A percentile compares a stretch with the other conserved stretches of the same genome.
These are phyloP conservation scores for Atkinsonella texensis DNA, from an alignment of 2,329 filamentous ascomycete genomes.

Conservation along the genomic window DNA sequence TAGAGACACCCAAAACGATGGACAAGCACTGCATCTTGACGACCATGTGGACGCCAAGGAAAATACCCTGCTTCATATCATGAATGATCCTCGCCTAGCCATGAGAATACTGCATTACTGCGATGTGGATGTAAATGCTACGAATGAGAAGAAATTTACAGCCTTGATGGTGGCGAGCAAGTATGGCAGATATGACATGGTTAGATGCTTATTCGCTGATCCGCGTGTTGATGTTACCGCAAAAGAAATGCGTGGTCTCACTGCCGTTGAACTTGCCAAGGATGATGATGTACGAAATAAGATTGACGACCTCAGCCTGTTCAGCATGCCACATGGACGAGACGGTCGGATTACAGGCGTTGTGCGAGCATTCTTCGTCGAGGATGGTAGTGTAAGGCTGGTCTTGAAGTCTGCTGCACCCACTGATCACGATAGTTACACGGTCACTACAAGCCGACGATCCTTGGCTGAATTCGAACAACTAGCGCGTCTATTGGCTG, in stretches of 20 bases:
- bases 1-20: conserved; percentile 62
- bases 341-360: conserved; percentile 84
- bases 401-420: conserved; percentile 90
- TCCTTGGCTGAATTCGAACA: conserved; percentile 87
- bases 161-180: conserved; percentile 97
- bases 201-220: conserved; percentile 77
- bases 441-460: conserved; percentile 85
- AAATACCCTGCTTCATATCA: conserved; percentile 91
- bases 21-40: conserved; percentile 72
- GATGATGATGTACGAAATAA: conserved; percentile 95
- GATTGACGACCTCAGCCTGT: conserved; percentile 84
- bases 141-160: conserved; percentile 90
- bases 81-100: conserved; percentile 73
- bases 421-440: conserved; percentile 70
- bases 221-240: conserved; percentile 74
- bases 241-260: conserved; percentile 76
- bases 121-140: conserved; percentile 92
- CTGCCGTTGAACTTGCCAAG: conserved; percentile 91
- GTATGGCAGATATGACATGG: conserved; percentile 89
- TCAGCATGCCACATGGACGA: conserved; percentile 57
- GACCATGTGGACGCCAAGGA: conserved; percentile 88
- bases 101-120: conserved; percentile 66
- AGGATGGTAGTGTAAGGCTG: conserved; percentile 85
- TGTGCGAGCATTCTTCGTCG: conserved; percentile 91
- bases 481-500: conserved; percentile 65